A percentile compares a stretch with the other conserved stretches of the same genome.
Conservation (phyloP, 352 stramenopile genomes). For the Phytophthora lateralis region DNA sequence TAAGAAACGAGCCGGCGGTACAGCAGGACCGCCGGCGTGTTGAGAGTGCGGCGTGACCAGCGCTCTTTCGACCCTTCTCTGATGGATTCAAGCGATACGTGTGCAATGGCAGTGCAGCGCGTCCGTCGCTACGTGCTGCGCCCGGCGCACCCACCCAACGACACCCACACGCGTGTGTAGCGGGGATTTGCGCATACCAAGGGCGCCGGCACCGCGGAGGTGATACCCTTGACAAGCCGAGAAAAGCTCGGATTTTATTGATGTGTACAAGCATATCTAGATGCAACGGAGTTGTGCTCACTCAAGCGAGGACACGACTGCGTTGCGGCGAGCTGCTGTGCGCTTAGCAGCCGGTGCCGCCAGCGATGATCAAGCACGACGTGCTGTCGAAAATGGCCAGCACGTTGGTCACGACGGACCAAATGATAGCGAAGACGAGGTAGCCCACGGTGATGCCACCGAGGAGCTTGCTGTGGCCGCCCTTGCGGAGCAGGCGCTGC, state of each 20-base stretch:
- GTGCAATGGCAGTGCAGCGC: background rate
- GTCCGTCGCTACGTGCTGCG: background rate
- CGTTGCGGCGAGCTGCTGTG: conserved; percentile 4
- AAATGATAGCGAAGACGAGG: conserved; percentile 20
- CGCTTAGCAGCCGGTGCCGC: conserved; percentile 18
- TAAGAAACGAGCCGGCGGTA: conserved; percentile 30
- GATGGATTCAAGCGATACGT: conserved; percentile 1
- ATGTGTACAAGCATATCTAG: conserved; percentile 8
- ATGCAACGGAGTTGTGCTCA: conserved; percentile 5
- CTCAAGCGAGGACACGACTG: conserved; percentile 4
- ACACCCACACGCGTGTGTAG: conserved; percentile 2
- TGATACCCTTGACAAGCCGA: background rate
- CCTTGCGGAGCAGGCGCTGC: conserved; percentile 13
- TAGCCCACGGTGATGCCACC: conserved; percentile 18
- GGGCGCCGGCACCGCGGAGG: background rate
- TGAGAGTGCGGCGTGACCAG: conserved; percentile 3
- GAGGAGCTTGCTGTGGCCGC: conserved; percentile 18
- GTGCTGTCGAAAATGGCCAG: conserved; percentile 30
- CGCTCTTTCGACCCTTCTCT: conserved; percentile 18
- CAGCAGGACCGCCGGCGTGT: background rate
- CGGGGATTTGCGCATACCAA: conserved; percentile 18
- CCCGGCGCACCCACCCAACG: conserved; percentile 18
- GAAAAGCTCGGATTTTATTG: conserved; percentile 5
- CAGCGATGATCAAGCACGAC: conserved; percentile 25
- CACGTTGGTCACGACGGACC: conserved; percentile 27